Conservation (phyloP, 2,329 filamentous ascomycete species). For the Alternaria conjuncta region DNA sequence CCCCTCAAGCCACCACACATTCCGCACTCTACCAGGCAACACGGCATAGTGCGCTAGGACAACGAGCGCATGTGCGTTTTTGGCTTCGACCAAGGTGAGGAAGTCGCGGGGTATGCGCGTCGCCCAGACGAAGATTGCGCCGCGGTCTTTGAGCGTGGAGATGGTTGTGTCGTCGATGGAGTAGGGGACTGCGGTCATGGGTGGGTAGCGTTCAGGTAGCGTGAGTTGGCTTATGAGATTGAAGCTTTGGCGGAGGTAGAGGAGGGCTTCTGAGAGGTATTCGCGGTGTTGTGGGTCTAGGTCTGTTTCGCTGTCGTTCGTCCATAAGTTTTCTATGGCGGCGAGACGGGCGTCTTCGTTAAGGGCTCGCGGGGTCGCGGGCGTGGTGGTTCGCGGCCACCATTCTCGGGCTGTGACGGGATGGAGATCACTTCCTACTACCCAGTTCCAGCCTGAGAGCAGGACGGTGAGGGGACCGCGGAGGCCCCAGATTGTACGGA, state of each 20-base stretch:
- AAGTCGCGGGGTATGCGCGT: slow-evolving; percentile 37
- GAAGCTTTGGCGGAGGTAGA: slow-evolving; percentile 37
- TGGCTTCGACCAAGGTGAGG: slow-evolving; percentile 36
- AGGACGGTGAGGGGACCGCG: slow-evolving; percentile 41
- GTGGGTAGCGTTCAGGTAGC: slow-evolving; percentile 28
- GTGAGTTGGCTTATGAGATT: slow-evolving; percentile 42
- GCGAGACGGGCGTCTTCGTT: slow-evolving; percentile 37
- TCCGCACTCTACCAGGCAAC: slow-evolving; percentile 40
- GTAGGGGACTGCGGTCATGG: slow-evolving; percentile 38
- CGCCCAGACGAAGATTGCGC: slow-evolving; percentile 44
- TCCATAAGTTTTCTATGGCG: slow-evolving; percentile 37
- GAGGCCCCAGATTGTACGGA: slow-evolving; percentile 38
- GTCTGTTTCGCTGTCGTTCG: slow-evolving; percentile 11
- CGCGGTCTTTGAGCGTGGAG: slow-evolving; percentile 39
- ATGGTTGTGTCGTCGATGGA: slow-evolving; percentile 35
- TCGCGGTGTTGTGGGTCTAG: slow-evolving; percentile 18
- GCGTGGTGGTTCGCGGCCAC: slow-evolving; percentile 38
- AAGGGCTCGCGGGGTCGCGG: slow-evolving; percentile 31
- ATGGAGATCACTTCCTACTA: slow-evolving; percentile 35
- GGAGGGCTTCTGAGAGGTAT: slow-evolving; percentile 33
- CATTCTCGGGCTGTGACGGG: slow-evolving; percentile 38
- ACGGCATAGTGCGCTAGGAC: slow-evolving; percentile 50
- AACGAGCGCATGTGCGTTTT: slow-evolving; percentile 43
- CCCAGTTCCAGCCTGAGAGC: slow-evolving; percentile 40
- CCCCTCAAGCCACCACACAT: slow-evolving; percentile 47